phyloP scores from a whole-genome alignment of 306 rosid species.

The Cucurbita pepo region DNA sequence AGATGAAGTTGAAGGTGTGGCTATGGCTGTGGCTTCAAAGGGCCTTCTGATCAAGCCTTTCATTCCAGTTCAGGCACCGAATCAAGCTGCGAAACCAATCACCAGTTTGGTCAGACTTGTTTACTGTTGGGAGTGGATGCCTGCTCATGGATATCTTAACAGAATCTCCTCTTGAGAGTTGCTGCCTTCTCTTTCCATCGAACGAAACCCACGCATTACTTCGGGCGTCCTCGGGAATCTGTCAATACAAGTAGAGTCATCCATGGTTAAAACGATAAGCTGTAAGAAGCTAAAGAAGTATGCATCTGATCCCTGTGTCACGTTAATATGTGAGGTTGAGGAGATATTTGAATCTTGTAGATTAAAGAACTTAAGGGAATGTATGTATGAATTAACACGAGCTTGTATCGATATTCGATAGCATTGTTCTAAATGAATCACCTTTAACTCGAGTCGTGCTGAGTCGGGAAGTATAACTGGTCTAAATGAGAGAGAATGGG shows the following conservation, averaged over 20 bases:
- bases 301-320: not conserved
- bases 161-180: slow-evolving; percentile 92
- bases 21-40: slow-evolving; percentile 20
- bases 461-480: slow-evolving; percentile 99
- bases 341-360: not conserved
- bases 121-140: slow-evolving; percentile 95
- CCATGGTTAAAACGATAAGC: not conserved
- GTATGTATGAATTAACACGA: not conserved
- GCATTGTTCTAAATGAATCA: slow-evolving; percentile 14
- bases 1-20: not conserved
- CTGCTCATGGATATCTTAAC: slow-evolving; percentile 76
- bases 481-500: slow-evolving; percentile 94
- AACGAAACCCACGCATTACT: slow-evolving; percentile 98
- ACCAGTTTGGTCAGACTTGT: slow-evolving; percentile 93
- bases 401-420: not conserved
- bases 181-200: slow-evolving; percentile 98
- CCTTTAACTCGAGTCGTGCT: slow-evolving; percentile 87
- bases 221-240: slow-evolving; percentile 93
- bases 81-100: slow-evolving; percentile 99
- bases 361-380: not conserved
- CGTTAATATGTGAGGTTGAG: not conserved
- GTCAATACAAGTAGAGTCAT: slow-evolving; percentile 11
- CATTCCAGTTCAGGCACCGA: slow-evolving; percentile 98
- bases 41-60: slow-evolving; percentile 95
- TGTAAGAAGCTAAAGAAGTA: not conserved